Conservation (phyloP, 2,329 filamentous ascomycete species). For the Pseudocercospora vitis region DNA sequence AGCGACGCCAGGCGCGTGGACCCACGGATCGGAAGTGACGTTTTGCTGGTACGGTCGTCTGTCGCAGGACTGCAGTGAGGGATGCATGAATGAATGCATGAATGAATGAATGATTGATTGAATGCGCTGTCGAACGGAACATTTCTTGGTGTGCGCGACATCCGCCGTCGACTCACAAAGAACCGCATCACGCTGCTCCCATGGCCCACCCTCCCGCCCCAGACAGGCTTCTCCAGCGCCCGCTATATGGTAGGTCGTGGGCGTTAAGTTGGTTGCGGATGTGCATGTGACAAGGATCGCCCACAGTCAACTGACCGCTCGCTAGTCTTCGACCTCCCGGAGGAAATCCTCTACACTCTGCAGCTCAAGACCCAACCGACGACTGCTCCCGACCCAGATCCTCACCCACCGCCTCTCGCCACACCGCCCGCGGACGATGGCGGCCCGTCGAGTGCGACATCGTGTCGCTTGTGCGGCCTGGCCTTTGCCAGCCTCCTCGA, state of each 20-base stretch:
- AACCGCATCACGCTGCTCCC: neutral
- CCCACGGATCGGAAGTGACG: constrained; percentile 2
- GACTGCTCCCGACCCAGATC: constrained; percentile 26
- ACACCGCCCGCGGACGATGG: constrained; percentile 38
- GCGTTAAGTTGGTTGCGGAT: neutral
- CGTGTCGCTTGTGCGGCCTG: constrained; percentile 77
- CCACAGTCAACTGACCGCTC: constrained; percentile 13
- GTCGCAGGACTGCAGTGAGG: too few relatives aligned
- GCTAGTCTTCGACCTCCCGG: constrained; percentile 80
- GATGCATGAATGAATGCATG: too few relatives aligned
- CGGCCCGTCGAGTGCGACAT: constrained; percentile 60
- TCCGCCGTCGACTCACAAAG: too few relatives aligned
- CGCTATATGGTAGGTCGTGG: constrained; percentile 50
- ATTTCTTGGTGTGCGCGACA: neutral
- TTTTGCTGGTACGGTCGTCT: neutral
- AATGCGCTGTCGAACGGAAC: too few relatives aligned
- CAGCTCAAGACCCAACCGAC: constrained; percentile 55
- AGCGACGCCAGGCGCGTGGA: neutral
- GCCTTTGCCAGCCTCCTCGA: constrained; percentile 72
- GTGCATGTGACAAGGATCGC: constrained; percentile 5
- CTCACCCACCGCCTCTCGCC: constrained; percentile 20
- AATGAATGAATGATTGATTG: too few relatives aligned
- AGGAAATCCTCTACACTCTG: constrained; percentile 69
- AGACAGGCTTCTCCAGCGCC: constrained; percentile 47
- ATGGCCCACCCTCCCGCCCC: constrained; percentile 29